These are phyloP conservation scores for Lycium ferocissimum DNA, from an alignment of 257 asterid genomes.

Conservation along the genomic window DNA sequence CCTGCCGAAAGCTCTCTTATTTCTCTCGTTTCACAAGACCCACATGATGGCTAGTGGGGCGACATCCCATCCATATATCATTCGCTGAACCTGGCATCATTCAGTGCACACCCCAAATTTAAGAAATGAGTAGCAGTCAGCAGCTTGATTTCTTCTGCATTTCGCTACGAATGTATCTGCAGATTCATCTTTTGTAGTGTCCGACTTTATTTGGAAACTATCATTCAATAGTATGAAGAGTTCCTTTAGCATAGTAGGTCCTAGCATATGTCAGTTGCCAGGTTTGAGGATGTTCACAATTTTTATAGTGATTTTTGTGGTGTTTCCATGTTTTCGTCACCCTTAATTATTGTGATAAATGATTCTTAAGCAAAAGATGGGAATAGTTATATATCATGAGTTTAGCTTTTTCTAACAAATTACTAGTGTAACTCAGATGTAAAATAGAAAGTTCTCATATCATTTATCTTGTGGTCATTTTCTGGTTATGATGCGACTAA, in stretches of 20 bases:
- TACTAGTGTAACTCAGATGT: background rate
- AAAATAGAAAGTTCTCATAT: background rate
- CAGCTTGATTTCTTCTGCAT: background rate
- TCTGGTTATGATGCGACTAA: background rate
- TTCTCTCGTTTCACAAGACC: background rate
- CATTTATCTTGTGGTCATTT: background rate
- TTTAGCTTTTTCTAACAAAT: background rate
- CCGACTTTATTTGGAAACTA: background rate
- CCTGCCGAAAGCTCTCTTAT: background rate
- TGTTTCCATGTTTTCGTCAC: background rate
- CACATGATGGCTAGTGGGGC: background rate
- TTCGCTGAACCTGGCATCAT: background rate
- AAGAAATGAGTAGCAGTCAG: background rate
- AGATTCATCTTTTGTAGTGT: background rate
- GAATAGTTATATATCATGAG: background rate
- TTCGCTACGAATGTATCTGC: background rate
- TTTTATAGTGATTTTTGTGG: background rate
- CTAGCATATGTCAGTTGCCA: background rate
- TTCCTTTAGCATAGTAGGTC: background rate
- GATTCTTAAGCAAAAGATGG: background rate
- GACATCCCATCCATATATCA: background rate
- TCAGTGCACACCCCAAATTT: background rate
- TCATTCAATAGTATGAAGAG: background rate
- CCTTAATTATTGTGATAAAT: conserved; percentile 4
- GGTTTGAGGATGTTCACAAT: background rate